These are phyloP conservation scores for Aspergillus cavernicola DNA, from an alignment of 495 filamentous ascomycete genomes.

Conservation along the genomic window DNA sequence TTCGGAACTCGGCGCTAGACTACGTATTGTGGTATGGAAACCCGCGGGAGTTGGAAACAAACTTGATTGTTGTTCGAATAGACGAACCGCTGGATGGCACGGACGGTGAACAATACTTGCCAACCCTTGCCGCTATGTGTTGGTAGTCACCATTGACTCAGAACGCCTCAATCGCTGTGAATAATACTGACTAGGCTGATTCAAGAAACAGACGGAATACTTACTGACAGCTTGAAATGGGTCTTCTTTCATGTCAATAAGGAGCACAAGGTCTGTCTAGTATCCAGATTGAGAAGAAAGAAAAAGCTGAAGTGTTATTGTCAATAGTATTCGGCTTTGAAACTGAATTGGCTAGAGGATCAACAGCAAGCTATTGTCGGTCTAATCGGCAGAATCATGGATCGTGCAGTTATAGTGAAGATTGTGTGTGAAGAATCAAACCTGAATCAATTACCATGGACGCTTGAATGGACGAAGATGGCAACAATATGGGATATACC, in stretches of 20 bases:
- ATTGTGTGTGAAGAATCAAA: neutral
- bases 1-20: neutral
- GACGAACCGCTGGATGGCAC: neutral
- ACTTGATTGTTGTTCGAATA: neutral
- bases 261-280: neutral
- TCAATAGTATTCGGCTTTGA: neutral
- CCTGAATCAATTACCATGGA: neutral
- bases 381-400: neutral
- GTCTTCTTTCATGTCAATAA: neutral
- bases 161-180: too few relatives aligned
- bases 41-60: neutral
- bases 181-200: neutral
- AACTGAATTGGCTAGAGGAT: neutral
- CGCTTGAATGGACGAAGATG: neutral
- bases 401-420: neutral
- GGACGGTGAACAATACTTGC: neutral
- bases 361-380: neutral
- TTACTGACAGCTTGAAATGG: slow-evolving; percentile 1
- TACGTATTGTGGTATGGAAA: neutral
- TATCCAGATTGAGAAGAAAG: neutral
- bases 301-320: neutral
- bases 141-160: neutral
- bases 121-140: neutral
- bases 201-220: neutral
- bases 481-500: neutral